These are phyloP conservation scores for Chlorella sp. DNA, from an alignment of 139 green algal genomes.

Conservation along the genomic window DNA sequence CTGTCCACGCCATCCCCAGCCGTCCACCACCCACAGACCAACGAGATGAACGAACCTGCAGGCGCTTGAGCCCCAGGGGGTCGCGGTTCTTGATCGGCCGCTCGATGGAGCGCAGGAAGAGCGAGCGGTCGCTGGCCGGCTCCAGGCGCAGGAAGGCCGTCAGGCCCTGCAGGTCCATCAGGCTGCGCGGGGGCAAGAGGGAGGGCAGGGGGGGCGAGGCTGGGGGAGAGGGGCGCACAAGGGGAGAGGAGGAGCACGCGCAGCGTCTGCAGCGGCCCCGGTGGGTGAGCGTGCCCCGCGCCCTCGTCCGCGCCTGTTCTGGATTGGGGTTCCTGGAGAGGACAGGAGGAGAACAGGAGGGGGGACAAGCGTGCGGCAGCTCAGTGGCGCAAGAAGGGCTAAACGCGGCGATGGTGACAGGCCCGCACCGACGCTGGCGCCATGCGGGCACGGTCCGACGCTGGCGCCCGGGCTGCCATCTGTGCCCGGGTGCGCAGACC, in stretches of 20 bases:
- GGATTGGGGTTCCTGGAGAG: background rate
- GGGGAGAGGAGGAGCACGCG: background rate
- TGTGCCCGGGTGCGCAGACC: too few species aligned
- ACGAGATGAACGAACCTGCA: too few species aligned
- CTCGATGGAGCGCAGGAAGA: slow-evolving; percentile 58
- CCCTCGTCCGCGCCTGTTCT: too few species aligned
- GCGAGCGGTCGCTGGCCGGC: slow-evolving; percentile 33
- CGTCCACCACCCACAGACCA: too few species aligned
- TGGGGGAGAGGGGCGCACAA: background rate
- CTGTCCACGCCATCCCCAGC: too few species aligned
- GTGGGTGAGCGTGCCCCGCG: too few species aligned
- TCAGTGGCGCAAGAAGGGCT: background rate
- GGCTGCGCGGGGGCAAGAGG: too few species aligned
- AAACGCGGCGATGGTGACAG: too few species aligned
- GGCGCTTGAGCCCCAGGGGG: slow-evolving; percentile 35
- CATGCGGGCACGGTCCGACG: too few species aligned
- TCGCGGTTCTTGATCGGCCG: slow-evolving; percentile 56
- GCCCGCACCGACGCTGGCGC: too few species aligned
- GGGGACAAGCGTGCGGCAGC: too few species aligned
- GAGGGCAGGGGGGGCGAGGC: background rate
- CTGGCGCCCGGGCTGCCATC: too few species aligned
- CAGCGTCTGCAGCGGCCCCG: background rate
- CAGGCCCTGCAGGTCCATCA: slow-evolving; percentile 32
- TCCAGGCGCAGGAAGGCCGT: slow-evolving; percentile 35
- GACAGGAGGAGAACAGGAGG: background rate